Conservation (phyloP, 257 asterid genomes). For the Solanum sejunctum region DNA sequence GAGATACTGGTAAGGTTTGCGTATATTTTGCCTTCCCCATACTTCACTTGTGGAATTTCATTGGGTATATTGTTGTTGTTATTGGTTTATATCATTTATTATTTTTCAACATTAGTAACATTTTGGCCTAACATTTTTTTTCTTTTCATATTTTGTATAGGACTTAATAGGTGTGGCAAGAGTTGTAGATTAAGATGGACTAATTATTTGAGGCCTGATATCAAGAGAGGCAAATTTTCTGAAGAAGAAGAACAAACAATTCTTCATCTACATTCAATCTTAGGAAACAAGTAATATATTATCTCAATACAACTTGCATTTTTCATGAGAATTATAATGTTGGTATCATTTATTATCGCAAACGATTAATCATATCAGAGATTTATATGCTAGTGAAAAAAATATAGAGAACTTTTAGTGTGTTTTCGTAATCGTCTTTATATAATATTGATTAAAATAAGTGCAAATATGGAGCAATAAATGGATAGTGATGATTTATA, state of each 20-base stretch:
- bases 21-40: no score
- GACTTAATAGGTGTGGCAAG: constrained; percentile 77
- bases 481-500: background rate
- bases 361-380: background rate
- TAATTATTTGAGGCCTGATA: constrained; percentile 27
- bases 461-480: background rate
- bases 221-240: constrained; percentile 50
- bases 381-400: background rate
- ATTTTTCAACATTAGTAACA: background rate
- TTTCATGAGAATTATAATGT: background rate
- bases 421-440: background rate
- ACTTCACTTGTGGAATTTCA: no score
- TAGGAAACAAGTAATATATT: constrained; percentile 61
- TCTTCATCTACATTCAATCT: constrained; percentile 75
- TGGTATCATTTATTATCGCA: background rate
- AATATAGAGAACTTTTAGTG: background rate
- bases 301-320: background rate
- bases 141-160: constrained; percentile 11
- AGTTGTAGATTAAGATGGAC: constrained; percentile 33
- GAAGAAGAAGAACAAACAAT: constrained; percentile 76
- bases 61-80: no score
- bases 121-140: background rate
- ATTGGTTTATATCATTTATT: background rate
- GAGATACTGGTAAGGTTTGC: no score
- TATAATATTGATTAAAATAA: background rate